Base-by-base conservation (phyloP, 257 asterid species). In the Galeopsis tetrahit region DNA sequence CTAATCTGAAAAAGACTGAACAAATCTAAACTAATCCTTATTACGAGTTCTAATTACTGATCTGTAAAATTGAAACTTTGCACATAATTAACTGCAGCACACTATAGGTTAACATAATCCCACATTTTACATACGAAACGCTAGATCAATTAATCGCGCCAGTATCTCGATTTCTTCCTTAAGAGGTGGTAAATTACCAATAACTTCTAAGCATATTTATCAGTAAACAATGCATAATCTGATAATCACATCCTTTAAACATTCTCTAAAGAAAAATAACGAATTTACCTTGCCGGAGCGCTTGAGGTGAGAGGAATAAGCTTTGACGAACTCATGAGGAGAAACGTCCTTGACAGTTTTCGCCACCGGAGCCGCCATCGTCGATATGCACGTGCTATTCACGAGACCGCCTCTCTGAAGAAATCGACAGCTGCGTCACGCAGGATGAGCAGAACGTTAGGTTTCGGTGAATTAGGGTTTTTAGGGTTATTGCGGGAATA, bases 261-360 rank as follows among this genome's bases (percentile, higher is more conserved):
- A 4, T 1, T 36, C n/a, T 6, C 15, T 0, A 10, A 31, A 46
- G 4, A 8, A 49, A 1, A 53, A 53, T 13, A 15, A 15, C 34
- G n/a, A 57, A 63, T n/a, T 7, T 61, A 85, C 97, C 95, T 89
- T 91, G 72, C 97, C 97, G 70, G 97, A 91, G 17, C 97, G 93
- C 83, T 83, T 87, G 71, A 91, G 87, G 53, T 91, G 97, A 74
- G 95, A 77, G 10, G 97, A 74, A 77, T 89, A 91, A 44, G 95
- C 81, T 64, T 91, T 84, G 35, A 89, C 97, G 82, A 91, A 91
- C 42, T 87, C 96, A 42, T 84, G 97, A 40, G 97, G 93, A 77
- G 95, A 89, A 4, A 86, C 96, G 39, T 91, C 97, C 81, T 91
- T 91, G 14, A 91, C 97, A 57, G 90, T 87, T 39, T 70, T 83